Evolutionary conservation across 495 filamentous ascomycete genomes (phyloP).

Genomic region (Penicillium angulare): DNA sequence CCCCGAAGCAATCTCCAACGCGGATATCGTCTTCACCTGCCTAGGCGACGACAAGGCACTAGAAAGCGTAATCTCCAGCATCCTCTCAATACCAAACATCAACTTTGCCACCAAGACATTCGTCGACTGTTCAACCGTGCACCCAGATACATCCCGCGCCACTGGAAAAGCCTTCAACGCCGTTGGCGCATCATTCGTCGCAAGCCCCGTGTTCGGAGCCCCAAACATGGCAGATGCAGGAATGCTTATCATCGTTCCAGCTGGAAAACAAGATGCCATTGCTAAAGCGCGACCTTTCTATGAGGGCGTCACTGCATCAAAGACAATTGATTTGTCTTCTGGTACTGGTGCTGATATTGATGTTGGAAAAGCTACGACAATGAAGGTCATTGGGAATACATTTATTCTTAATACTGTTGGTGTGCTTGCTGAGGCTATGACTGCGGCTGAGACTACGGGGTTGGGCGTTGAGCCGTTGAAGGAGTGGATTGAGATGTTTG

Average conservation of each 20-base stretch:
- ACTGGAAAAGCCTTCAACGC: constrained; percentile 53
- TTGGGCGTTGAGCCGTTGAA: constrained; percentile 69
- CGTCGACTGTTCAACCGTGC: constrained; percentile 84
- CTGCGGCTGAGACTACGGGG: constrained; percentile 77
- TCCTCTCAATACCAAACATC: constrained; percentile 39
- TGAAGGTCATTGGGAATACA: constrained; percentile 86
- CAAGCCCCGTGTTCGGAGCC: constrained; percentile 80
- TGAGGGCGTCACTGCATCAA: constrained; percentile 72
- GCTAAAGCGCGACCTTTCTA: constrained; percentile 69
- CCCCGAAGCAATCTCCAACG: constrained; percentile 59
- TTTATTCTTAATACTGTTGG: constrained; percentile 85
- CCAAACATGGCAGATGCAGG: constrained; percentile 77
- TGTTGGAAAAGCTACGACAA: constrained; percentile 33
- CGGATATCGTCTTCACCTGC: constrained; percentile 83
- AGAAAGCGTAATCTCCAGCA: constrained; percentile 48
- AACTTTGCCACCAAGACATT: constrained; percentile 48
- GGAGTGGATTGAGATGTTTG: constrained; percentile 62
- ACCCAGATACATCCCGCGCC: constrained; percentile 74
- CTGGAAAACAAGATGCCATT: constrained; percentile 61
- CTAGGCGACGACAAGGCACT: constrained; percentile 78
- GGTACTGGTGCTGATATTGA: constrained; percentile 25
- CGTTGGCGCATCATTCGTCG: constrained; percentile 69
- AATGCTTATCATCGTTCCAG: constrained; percentile 71
- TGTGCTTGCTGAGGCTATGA: constrained; percentile 70
- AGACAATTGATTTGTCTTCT: constrained; percentile 56